Evolutionary conservation across 371 early-diverging fungal species (phyloP).

Genomic region (Mucor ambiguus): DNA sequence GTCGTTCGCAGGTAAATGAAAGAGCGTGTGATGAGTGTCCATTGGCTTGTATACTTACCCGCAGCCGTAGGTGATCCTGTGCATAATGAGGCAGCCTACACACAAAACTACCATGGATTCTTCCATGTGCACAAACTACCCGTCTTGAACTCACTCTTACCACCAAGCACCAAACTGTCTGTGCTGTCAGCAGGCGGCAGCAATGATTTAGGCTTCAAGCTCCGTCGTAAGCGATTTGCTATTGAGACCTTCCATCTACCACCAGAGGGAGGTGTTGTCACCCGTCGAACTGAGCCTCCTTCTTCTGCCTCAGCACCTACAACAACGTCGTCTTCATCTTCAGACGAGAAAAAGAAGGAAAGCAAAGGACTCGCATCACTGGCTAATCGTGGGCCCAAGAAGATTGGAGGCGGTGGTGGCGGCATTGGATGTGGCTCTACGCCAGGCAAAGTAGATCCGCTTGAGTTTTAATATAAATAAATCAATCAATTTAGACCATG

Average conservation of each 20-base stretch:
- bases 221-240: constrained; percentile 84
- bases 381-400: constrained; percentile 27
- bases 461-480: constrained; percentile 42
- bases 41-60: background rate
- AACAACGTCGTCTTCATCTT: background rate
- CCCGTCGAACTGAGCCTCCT: constrained; percentile 60
- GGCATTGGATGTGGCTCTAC: constrained; percentile 48
- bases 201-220: constrained; percentile 83
- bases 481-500: background rate
- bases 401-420: constrained; percentile 26
- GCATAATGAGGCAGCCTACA: constrained; percentile 50
- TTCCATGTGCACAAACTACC: constrained; percentile 86
- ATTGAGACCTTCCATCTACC: constrained; percentile 93
- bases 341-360: constrained; percentile 9
- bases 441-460: constrained; percentile 46
- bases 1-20: constrained; percentile 86
- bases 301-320: background rate
- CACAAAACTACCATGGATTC: constrained; percentile 86
- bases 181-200: constrained; percentile 64
- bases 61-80: constrained; percentile 43
- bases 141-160: constrained; percentile 75
- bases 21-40: background rate
- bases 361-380: constrained; percentile 20
- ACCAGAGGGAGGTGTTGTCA: constrained; percentile 84
- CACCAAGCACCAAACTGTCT: constrained; percentile 72